phyloP scores from a whole-genome alignment of 2,329 filamentous ascomycete species.

The Talaromyces amestolkiae region DNA sequence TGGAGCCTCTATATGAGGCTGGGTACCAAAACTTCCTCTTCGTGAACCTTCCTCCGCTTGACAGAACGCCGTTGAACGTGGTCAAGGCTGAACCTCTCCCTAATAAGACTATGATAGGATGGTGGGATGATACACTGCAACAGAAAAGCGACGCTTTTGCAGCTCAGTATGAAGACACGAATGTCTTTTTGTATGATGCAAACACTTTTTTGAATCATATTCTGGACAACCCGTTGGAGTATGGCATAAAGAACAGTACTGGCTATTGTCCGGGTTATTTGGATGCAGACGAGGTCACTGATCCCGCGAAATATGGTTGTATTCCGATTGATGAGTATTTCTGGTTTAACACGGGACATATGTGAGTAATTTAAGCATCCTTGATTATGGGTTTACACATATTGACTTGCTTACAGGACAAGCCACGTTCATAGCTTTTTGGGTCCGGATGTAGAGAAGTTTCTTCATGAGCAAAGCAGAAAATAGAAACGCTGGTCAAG shows the following conservation, averaged over 20 bases:
- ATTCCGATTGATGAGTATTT: not conserved
- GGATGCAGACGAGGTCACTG: not conserved
- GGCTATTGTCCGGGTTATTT: not conserved
- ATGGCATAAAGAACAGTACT: not conserved
- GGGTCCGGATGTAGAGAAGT: not conserved
- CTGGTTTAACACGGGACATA: not conserved
- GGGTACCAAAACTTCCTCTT: not conserved
- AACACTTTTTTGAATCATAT: not conserved
- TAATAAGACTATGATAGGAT: not conserved
- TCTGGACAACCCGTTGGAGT: not conserved
- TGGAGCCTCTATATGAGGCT: not conserved
- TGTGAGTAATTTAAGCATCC: not conserved
- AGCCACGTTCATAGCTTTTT: not conserved
- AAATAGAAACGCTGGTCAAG: not conserved
- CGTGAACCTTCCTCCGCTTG: not conserved
- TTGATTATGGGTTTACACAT: not conserved
- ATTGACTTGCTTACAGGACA: not conserved
- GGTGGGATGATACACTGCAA: not conserved
- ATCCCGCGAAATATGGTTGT: not conserved
- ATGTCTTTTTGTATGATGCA: not conserved
- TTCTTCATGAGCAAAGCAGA: not conserved
- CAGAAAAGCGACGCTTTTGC: not conserved
- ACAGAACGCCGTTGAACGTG: not conserved
- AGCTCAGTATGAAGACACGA: not conserved
- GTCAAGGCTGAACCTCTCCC: not conserved